Evolutionary conservation across 2,329 filamentous ascomycete genomes (phyloP), one percentile per base, ranked within the genome.

Genomic region (Hymenotorrendiella dingleyae): DNA sequence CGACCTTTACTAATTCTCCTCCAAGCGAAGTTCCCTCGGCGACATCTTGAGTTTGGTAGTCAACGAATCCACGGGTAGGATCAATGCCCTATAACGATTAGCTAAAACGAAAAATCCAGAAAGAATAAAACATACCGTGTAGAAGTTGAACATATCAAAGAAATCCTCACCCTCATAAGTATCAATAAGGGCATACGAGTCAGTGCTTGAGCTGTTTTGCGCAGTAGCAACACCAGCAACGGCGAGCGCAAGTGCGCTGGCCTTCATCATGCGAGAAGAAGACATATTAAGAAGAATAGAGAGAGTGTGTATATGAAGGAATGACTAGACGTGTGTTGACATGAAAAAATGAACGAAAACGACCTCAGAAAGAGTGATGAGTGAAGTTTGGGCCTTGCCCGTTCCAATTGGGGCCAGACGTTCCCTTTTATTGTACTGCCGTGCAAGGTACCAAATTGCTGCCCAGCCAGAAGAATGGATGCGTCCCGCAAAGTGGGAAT

Each of bases 31-130:
- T 48, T 12, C 60, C 59, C 45, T 72, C 69, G 38, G 85, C 84
- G 12, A 63, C 67, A 17, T 54, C 52, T 43, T 67, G 57, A 38
- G 62, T 57, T 34, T 74, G 72, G 59, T 78, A 88, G 58, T 72
- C 64, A 27, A 87, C 84, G 54, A 75, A 85, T 34, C 83, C 84
- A 49, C 78, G 62, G 12, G 76, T 86, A 2, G 75, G 80, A 54
- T 88, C 83, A 6, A 64, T 48, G 4, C 62, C 50, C 54, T 57
- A 33, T 27, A 20, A 8, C 22, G 21, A 27, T 40, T 40, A 44
- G 26, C 9, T 5, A 19, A 17, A 2, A 17, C 5, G 9, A 36
- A 33, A 21, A 22, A 9, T 36, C 16, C 4, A 23, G 34, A 21
- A 7, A 4, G 22, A 23, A 17, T 22, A 26, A 4, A n/a, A 46